phyloP scores from a whole-genome alignment of 1,284 basidiomycete genomes.

The Microbotryum lychnidis-dioicae region DNA sequence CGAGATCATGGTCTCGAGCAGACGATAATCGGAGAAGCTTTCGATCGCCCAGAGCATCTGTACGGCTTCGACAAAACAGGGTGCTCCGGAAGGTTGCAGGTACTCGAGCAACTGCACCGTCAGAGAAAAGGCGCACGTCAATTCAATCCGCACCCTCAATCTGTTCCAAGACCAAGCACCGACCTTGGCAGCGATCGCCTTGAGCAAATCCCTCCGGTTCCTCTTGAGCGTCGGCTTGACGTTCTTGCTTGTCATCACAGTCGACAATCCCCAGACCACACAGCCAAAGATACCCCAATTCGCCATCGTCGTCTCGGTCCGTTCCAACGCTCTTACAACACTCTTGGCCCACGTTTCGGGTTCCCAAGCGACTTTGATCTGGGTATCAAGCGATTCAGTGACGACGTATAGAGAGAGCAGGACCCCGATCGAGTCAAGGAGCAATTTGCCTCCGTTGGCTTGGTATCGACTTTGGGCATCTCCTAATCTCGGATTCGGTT shows the following conservation, averaged over 20 bases:
- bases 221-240: slow-evolving; percentile 49
- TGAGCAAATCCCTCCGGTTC: not conserved
- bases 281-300: slow-evolving; percentile 62
- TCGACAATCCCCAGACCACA: slow-evolving; percentile 53
- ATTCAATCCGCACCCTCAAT: not conserved
- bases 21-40: slow-evolving; percentile 49
- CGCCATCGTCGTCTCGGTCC: slow-evolving; percentile 34
- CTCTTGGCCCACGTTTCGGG: slow-evolving; percentile 38
- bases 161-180: not conserved
- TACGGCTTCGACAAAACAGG: slow-evolving; percentile 74
- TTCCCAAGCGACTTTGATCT: slow-evolving; percentile 34
- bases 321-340: slow-evolving; percentile 34
- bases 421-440: slow-evolving; percentile 4
- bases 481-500: not conserved
- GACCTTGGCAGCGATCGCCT: slow-evolving; percentile 12
- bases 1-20: slow-evolving; percentile 69
- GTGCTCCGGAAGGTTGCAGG: slow-evolving; percentile 56
- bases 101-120: slow-evolving; percentile 59
- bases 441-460: not conserved
- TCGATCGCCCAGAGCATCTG: slow-evolving; percentile 81
- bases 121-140: not conserved
- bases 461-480: not conserved
- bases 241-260: slow-evolving; percentile 49
- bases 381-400: not conserved
- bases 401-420: slow-evolving; percentile 11